phyloP scores from a whole-genome alignment of 371 early-diverging fungal genomes.

The Syncephalastrum contaminatum region DNA sequence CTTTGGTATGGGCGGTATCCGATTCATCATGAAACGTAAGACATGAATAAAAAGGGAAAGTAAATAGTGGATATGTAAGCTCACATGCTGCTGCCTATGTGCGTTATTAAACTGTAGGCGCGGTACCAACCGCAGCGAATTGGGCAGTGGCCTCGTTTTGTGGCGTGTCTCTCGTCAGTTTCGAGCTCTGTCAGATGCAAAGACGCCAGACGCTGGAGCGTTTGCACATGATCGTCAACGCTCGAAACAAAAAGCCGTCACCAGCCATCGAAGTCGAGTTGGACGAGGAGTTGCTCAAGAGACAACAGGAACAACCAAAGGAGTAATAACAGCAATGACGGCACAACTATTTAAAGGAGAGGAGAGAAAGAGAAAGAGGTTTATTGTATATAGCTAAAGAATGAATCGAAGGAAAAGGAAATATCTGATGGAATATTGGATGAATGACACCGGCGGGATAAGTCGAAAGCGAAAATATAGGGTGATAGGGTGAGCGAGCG shows the following conservation, averaged over 20 bases:
- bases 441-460: too few relatives aligned
- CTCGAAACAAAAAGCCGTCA: too few relatives aligned
- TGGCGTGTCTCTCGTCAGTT: slow-evolving; percentile 37
- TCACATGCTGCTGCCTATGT: slow-evolving; percentile 4
- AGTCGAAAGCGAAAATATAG: background rate
- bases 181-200: slow-evolving; percentile 50
- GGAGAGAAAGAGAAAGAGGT: background rate
- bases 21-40: slow-evolving; percentile 37
- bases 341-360: background rate
- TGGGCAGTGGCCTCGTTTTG: slow-evolving; percentile 52
- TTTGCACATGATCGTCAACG: slow-evolving; percentile 37
- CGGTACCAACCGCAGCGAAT: slow-evolving; percentile 40
- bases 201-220: slow-evolving; percentile 38
- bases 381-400: slow-evolving; percentile 5
- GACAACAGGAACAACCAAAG: too few relatives aligned
- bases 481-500: background rate
- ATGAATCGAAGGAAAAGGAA: slow-evolving; percentile 9
- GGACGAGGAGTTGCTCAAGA: too few relatives aligned
- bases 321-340: too few relatives aligned
- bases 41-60: background rate
- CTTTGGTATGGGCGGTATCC: slow-evolving; percentile 38
- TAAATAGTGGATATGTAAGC: background rate
- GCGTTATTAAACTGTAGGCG: slow-evolving; percentile 7
- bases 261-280: too few relatives aligned
- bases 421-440: background rate